A percentile compares a stretch with the other conserved stretches of the same genome.
Evolutionary conservation across 2,329 filamentous ascomycete species (phyloP).

Genomic region (Trichophaea hybrida): DNA sequence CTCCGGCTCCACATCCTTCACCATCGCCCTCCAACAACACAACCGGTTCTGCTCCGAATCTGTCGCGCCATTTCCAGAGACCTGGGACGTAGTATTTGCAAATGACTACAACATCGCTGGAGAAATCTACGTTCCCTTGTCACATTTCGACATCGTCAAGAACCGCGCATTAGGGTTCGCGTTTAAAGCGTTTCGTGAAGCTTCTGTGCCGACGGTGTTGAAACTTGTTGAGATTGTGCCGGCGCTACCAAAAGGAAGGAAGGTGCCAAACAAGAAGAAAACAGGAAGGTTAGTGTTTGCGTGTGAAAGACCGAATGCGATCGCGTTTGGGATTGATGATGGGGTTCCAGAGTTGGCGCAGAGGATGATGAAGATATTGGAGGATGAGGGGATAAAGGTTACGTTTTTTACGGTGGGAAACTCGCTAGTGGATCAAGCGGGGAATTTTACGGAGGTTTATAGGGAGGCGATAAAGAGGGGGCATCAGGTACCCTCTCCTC

Average conservation of each 20-base stretch:
- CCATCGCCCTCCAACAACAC: slow-evolving; percentile 51
- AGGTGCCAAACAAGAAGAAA: slow-evolving; percentile 45
- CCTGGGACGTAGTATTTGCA: slow-evolving; percentile 53
- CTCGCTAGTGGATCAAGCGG: slow-evolving; percentile 43
- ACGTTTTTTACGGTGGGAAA: slow-evolving; percentile 59
- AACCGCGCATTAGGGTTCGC: slow-evolving; percentile 44
- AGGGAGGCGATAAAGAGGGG: slow-evolving; percentile 46
- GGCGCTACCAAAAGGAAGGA: slow-evolving; percentile 38
- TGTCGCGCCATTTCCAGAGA: slow-evolving; percentile 48
- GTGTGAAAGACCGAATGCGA: slow-evolving; percentile 53
- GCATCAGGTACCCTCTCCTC: slow-evolving; percentile 39
- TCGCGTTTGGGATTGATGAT: slow-evolving; percentile 60
- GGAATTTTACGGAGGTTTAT: slow-evolving; percentile 51
- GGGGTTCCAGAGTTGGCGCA: slow-evolving; percentile 46
- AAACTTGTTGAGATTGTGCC: slow-evolving; percentile 47
- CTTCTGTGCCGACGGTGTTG: slow-evolving; percentile 35
- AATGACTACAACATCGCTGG: slow-evolving; percentile 40
- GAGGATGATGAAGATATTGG: slow-evolving; percentile 46
- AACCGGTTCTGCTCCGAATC: slow-evolving; percentile 44
- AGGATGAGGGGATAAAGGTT: slow-evolving; percentile 47
- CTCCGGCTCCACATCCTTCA: slow-evolving; percentile 48
- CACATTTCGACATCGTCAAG: slow-evolving; percentile 50
- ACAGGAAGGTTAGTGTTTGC: slow-evolving; percentile 47
- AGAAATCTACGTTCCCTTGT: slow-evolving; percentile 52
- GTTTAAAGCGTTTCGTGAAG: slow-evolving; percentile 49